phyloP scores from a whole-genome alignment of 2,329 filamentous ascomycete species.

The Chrysoporthe cubensis region DNA sequence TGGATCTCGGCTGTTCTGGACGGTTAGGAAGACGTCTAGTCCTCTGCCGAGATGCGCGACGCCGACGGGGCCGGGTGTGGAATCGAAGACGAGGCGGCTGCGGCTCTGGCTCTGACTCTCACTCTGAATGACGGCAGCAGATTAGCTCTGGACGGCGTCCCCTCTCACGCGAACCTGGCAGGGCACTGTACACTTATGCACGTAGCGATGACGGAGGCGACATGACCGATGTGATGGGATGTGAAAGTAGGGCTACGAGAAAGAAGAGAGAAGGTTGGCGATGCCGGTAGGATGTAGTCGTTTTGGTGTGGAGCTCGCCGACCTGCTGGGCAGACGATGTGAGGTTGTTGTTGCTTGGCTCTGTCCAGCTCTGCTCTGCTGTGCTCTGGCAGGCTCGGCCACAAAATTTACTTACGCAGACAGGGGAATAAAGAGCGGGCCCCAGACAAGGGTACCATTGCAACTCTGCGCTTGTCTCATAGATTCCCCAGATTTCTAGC shows the following conservation, averaged over 20 bases:
- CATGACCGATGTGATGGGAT: background rate
- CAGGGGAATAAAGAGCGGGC: conserved; percentile 5
- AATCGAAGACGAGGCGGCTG: background rate
- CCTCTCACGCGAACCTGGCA: background rate
- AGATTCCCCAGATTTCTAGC: conserved; percentile 11
- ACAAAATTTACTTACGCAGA: conserved; percentile 28
- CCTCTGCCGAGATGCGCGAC: background rate
- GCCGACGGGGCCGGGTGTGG: background rate
- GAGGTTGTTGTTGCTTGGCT: conserved; percentile 21
- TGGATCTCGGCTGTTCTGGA: background rate
- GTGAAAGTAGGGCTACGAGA: background rate
- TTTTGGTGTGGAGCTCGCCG: conserved; percentile 17
- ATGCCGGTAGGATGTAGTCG: conserved; percentile 19
- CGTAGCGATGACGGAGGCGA: background rate
- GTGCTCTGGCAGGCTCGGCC: conserved; percentile 27
- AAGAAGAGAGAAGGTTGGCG: background rate
- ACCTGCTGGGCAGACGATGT: conserved; percentile 12
- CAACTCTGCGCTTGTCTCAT: conserved; percentile 10
- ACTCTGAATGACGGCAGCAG: background rate
- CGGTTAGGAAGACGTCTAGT: background rate
- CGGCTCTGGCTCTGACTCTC: background rate
- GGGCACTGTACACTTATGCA: conserved; percentile 2
- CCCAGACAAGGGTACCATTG: background rate
- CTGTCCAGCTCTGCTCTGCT: background rate
- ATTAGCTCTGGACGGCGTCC: conserved; percentile 8